Conservation (phyloP, 2,329 filamentous ascomycete species). For the Calonectria hawksworthii region DNA sequence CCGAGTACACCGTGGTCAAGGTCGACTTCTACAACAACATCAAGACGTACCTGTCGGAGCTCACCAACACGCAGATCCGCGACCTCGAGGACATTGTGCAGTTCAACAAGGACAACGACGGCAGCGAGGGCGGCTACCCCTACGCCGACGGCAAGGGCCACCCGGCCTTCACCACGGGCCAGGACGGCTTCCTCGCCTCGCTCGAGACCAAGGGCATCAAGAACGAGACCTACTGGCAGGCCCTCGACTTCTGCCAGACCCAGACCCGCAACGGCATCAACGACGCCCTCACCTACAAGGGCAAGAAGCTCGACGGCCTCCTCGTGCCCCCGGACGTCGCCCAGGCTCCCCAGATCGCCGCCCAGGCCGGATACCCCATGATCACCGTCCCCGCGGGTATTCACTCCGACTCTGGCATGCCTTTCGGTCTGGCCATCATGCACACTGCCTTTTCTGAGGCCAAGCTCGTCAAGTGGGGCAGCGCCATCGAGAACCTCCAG, state of each 20-base stretch:
- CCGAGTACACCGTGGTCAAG: conserved; percentile 80
- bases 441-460: conserved; percentile 73
- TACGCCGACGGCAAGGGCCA: conserved; percentile 59
- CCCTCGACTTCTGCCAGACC: conserved; percentile 71
- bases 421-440: conserved; percentile 71
- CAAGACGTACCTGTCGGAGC: conserved; percentile 71
- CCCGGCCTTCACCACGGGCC: conserved; percentile 78
- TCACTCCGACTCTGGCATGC: conserved; percentile 68
- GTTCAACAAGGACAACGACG: conserved; percentile 75
- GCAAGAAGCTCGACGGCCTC: conserved; percentile 69
- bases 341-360: conserved; percentile 77
- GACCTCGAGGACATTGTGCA: conserved; percentile 75
- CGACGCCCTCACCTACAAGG: conserved; percentile 68
- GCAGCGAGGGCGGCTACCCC: conserved; percentile 76
- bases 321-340: conserved; percentile 78
- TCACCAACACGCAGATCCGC: conserved; percentile 72
- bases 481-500: conserved; percentile 73
- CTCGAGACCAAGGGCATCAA: conserved; percentile 71
- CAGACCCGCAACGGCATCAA: conserved; percentile 78
- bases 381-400: conserved; percentile 77
- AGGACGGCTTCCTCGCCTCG: conserved; percentile 78
- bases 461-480: conserved; percentile 71
- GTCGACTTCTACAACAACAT: conserved; percentile 77
- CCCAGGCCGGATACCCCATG: conserved; percentile 82
- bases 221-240: conserved; percentile 77